Conservation (phyloP, 2,329 filamentous ascomycete species). For the Pseudogymnoascus destructans region DNA sequence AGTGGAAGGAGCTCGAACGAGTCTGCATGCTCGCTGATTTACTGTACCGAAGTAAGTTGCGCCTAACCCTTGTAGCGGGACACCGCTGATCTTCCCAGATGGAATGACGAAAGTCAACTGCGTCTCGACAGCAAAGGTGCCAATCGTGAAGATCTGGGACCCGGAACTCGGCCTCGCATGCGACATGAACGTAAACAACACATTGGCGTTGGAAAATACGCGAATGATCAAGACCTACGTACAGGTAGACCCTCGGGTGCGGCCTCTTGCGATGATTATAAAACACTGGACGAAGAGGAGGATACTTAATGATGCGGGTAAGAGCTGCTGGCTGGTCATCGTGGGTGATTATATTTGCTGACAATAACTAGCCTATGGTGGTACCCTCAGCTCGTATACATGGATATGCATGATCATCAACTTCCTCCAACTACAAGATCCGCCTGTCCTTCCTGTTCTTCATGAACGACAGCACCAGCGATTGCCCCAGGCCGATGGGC, state of each 20-base stretch:
- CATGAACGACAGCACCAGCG: slow-evolving; percentile 60
- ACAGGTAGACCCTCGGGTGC: slow-evolving; percentile 78
- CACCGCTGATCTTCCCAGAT: slow-evolving; percentile 41
- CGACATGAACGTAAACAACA: slow-evolving; percentile 99
- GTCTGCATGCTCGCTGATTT: slow-evolving; percentile 85
- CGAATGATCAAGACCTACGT: slow-evolving; percentile 97
- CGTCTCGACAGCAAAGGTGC: slow-evolving; percentile 87
- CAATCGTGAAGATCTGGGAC: slow-evolving; percentile 98
- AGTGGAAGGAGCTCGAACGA: slow-evolving; percentile 73
- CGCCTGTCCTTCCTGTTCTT: slow-evolving; percentile 72
- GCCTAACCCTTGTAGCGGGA: background rate
- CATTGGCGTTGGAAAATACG: slow-evolving; percentile 86
- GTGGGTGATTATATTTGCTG: background rate
- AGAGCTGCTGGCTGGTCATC: slow-evolving; percentile 24
- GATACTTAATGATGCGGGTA: slow-evolving; percentile 92
- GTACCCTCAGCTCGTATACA: slow-evolving; percentile 92
- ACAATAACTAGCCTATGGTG: slow-evolving; percentile 57
- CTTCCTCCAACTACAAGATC: slow-evolving; percentile 77
- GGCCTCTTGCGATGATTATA: slow-evolving; percentile 88
- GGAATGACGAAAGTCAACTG: slow-evolving; percentile 96
- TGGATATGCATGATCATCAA: slow-evolving; percentile 99
- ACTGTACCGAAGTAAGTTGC: slow-evolving; percentile 63
- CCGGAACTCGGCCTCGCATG: slow-evolving; percentile 79
- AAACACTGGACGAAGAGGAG: slow-evolving; percentile 94
- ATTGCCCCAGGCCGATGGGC: slow-evolving; percentile 47